Evolutionary conservation across 1,139 yeast genomes (phyloP).

Genomic region (Saccharomyces hybrid): DNA sequence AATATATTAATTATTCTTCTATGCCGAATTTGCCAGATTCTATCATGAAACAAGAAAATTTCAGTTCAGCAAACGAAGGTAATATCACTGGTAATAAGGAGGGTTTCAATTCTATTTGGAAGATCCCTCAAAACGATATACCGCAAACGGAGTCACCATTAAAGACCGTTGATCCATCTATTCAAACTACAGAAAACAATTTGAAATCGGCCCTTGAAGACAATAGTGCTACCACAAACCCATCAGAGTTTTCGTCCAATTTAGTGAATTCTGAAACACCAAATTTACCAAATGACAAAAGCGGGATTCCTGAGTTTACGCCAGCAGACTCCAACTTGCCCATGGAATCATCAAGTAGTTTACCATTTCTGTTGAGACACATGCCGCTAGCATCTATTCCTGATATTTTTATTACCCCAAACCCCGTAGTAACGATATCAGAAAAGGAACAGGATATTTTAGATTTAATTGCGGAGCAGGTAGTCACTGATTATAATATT

Average conservation of each 20-base stretch:
- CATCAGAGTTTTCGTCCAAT: background rate
- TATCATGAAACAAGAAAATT: constrained; percentile 4
- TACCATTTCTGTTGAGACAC: constrained; percentile 57
- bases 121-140: constrained; percentile 16
- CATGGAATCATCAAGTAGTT: constrained; percentile 38
- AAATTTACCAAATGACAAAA: constrained; percentile 7
- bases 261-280: background rate
- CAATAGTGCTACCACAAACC: background rate
- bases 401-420: constrained; percentile 35
- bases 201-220: background rate
- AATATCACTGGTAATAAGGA: constrained; percentile 10
- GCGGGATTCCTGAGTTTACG: constrained; percentile 5
- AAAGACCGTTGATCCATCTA: constrained; percentile 10
- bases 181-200: constrained; percentile 1
- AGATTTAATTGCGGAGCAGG: constrained; percentile 35
- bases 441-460: constrained; percentile 23
- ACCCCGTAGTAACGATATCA: constrained; percentile 20
- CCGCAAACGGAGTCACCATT: constrained; percentile 20
- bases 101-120: constrained; percentile 24
- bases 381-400: constrained; percentile 58
- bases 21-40: constrained; percentile 14
- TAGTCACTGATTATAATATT: constrained; percentile 39
- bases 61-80: constrained; percentile 9
- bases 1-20: constrained; percentile 11
- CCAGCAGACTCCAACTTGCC: constrained; percentile 10